Conservation (phyloP, 345 rosid genomes). For the Dovyalis caffra region DNA sequence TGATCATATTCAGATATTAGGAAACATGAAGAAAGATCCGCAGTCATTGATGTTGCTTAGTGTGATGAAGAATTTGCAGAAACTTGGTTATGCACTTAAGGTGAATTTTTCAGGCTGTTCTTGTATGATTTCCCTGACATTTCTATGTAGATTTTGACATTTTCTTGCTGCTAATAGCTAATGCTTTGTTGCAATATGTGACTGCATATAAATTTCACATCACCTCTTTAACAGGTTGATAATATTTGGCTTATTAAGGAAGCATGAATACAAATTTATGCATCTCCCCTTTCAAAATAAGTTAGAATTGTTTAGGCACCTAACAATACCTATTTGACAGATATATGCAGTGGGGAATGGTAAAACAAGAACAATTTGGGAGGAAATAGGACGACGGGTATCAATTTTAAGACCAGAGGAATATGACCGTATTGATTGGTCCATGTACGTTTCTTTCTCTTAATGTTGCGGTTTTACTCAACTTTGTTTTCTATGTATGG, state of each 20-base stretch:
- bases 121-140: background rate
- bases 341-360: slow-evolving; percentile 63
- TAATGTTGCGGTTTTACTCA: slow-evolving; percentile 9
- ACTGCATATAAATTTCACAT: background rate
- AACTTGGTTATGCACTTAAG: slow-evolving; percentile 79
- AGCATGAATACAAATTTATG: background rate
- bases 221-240: background rate
- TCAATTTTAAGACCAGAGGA: slow-evolving; percentile 49
- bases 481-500: background rate
- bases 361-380: slow-evolving; percentile 58
- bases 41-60: slow-evolving; percentile 71
- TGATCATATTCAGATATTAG: slow-evolving; percentile 59
- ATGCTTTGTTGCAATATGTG: background rate
- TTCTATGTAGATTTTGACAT: background rate
- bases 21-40: slow-evolving; percentile 70
- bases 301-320: slow-evolving; percentile 35
- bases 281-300: background rate
- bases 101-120: slow-evolving; percentile 34
- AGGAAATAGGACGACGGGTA: slow-evolving; percentile 52
- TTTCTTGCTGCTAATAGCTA: background rate
- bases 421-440: slow-evolving; percentile 71
- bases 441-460: slow-evolving; percentile 53
- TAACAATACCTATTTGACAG: slow-evolving; percentile 44
- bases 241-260: background rate
- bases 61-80: slow-evolving; percentile 70